Percentiles rank a stretch among this genome's conserved stretches.
phyloP scores from a whole-genome alignment of 2,329 filamentous ascomycete species.

The Stachybotrys elegans region DNA sequence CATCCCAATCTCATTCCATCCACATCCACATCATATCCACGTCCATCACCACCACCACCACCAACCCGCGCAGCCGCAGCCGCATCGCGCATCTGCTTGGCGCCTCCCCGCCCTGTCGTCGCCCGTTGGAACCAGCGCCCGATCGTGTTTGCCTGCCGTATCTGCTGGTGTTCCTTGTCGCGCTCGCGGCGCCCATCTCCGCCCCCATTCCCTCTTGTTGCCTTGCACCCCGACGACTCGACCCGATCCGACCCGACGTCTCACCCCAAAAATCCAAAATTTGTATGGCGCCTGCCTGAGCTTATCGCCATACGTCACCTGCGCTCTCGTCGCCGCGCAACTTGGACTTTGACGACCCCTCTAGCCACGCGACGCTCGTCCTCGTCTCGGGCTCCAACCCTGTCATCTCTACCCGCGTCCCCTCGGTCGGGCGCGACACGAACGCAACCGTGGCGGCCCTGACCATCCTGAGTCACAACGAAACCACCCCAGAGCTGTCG shows the following conservation, averaged over 20 bases:
- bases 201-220: background rate
- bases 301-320: background rate
- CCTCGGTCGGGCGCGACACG: conserved; percentile 22
- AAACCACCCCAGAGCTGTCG: conserved; percentile 49
- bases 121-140: background rate
- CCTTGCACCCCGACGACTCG: background rate
- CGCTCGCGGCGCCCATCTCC: background rate
- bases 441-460: conserved; percentile 51
- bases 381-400: too few relatives aligned
- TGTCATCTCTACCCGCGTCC: background rate
- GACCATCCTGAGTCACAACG: conserved; percentile 48
- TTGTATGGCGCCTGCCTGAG: background rate
- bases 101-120: background rate
- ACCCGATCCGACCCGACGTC: background rate
- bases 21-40: background rate
- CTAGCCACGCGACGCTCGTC: too few relatives aligned
- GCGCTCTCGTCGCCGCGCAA: background rate
- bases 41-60: background rate
- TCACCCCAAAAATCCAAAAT: background rate
- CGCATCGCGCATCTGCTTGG: background rate
- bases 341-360: background rate
- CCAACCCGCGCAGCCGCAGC: background rate
- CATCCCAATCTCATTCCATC: too few relatives aligned
- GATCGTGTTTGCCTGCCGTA: background rate
- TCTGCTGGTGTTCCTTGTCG: background rate